A percentile compares a stretch with the other conserved stretches of the same genome.
Conservation (phyloP, 2,329 filamentous ascomycete species). For the Fusarium pseudoanthophilum region DNA sequence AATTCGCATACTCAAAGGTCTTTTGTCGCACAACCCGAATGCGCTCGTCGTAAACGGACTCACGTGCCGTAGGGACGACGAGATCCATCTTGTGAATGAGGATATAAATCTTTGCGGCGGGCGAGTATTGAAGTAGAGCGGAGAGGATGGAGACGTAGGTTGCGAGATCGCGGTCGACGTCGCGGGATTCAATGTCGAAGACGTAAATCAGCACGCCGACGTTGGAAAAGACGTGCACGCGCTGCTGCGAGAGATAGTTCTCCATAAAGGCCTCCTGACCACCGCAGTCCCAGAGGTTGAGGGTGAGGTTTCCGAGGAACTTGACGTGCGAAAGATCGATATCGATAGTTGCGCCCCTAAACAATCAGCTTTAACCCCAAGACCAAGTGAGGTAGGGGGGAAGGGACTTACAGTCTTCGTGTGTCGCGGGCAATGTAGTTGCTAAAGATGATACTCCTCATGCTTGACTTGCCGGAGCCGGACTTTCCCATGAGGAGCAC, state of each 20-base stretch:
- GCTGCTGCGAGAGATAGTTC: slow-evolving; percentile 95
- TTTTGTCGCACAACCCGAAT: slow-evolving; percentile 80
- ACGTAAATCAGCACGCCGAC: slow-evolving; percentile 98
- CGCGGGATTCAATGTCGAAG: slow-evolving; percentile 96
- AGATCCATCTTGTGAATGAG: slow-evolving; percentile 99
- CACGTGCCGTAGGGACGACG: slow-evolving; percentile 81
- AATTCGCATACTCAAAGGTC: slow-evolving; percentile 66
- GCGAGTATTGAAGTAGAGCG: slow-evolving; percentile 86
- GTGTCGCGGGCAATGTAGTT: slow-evolving; percentile 99
- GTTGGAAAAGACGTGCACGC: slow-evolving; percentile 94
- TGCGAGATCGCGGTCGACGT: slow-evolving; percentile 91
- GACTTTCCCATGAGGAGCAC: slow-evolving; percentile 94
- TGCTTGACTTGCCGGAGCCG: slow-evolving; percentile 96
- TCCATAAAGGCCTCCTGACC: slow-evolving; percentile 99
- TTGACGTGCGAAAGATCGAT: slow-evolving; percentile 99
- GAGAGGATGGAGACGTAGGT: slow-evolving; percentile 92
- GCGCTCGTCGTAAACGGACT: slow-evolving; percentile 85
- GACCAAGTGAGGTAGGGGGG: neutral
- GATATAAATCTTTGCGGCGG: slow-evolving; percentile 86
- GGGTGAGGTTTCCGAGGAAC: slow-evolving; percentile 95
- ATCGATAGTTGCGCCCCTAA: slow-evolving; percentile 90
- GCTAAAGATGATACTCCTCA: slow-evolving; percentile 98
- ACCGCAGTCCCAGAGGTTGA: slow-evolving; percentile 99
- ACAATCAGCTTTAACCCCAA: neutral
- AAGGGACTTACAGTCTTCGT: slow-evolving; percentile 70